Conservation (phyloP, 305 asterid species). For the Solanum chacoense region DNA sequence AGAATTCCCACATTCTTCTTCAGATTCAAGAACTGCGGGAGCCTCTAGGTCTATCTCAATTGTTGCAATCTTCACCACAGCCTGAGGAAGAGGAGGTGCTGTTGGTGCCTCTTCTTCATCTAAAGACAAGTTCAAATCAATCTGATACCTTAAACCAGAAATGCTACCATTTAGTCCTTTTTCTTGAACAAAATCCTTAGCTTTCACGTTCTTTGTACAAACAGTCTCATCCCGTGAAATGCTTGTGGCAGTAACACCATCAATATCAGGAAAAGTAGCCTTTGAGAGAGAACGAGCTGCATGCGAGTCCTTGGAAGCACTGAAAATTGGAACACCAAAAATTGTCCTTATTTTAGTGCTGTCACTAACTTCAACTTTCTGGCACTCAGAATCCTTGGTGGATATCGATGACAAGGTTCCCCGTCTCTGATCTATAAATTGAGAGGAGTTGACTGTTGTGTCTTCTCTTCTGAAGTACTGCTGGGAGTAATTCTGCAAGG, state of each 20-base stretch:
- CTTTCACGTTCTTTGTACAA: constrained; percentile 7
- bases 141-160: constrained; percentile 30
- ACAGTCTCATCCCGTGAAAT: constrained; percentile 3
- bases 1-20: constrained; percentile 4
- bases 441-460: constrained; percentile 13
- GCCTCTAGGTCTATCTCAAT: constrained; percentile 51
- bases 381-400: constrained; percentile 5
- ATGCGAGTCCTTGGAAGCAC: constrained; percentile 2
- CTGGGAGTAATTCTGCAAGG: constrained; percentile 44
- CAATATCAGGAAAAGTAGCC: not conserved
- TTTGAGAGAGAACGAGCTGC: not conserved
- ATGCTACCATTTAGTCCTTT: constrained; percentile 8
- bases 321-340: constrained; percentile 15
- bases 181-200: constrained; percentile 5
- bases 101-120: constrained; percentile 38
- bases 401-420: constrained; percentile 7
- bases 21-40: constrained; percentile 22
- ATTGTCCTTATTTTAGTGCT: constrained; percentile 9
- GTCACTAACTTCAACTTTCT: constrained; percentile 9
- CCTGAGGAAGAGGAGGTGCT: constrained; percentile 23
- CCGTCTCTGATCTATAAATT: constrained; percentile 15
- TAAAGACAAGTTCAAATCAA: constrained; percentile 62
- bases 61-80: constrained; percentile 25
- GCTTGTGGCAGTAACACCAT: not conserved
- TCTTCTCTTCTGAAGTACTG: constrained; percentile 38